Conservation (phyloP, 2,329 filamentous ascomycete species). For the Xylariaceae sp. region DNA sequence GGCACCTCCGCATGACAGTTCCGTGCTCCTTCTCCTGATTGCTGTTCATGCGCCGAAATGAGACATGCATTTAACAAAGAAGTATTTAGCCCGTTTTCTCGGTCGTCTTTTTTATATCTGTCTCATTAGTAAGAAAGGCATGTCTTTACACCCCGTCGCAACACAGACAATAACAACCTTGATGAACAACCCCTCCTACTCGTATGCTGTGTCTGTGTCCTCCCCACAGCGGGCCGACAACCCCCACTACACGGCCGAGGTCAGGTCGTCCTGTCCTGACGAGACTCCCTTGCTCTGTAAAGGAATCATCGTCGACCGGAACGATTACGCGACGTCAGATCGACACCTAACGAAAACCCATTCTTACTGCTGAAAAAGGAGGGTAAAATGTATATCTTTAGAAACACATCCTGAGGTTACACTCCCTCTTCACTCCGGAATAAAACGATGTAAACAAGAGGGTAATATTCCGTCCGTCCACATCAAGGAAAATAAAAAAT, state of each 20-base stretch:
- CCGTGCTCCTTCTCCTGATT: neutral
- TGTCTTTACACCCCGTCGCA: neutral
- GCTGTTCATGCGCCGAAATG: neutral
- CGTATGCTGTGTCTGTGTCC: neutral
- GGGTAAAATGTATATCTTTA: too few species aligned
- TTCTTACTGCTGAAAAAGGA: too few species aligned
- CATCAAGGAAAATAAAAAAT: too few species aligned
- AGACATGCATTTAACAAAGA: neutral
- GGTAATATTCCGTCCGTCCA: too few species aligned
- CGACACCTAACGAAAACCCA: too few species aligned
- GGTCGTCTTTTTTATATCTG: neutral
- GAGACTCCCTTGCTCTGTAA: neutral
- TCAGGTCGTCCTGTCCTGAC: neutral
- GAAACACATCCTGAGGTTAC: too few species aligned
- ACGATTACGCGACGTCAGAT: too few species aligned
- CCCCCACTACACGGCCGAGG: conserved; percentile 13
- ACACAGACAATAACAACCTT: neutral
- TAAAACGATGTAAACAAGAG: too few species aligned
- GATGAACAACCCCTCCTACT: neutral
- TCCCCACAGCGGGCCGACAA: conserved; percentile 19
- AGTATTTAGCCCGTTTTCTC: too few species aligned
- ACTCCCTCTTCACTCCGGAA: too few species aligned
- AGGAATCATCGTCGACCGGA: neutral
- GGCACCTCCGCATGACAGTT: neutral
- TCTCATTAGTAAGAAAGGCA: neutral